Base-by-base conservation (phyloP, 768 basidiomycete species). In the Leccinum subtestaceum region DNA sequence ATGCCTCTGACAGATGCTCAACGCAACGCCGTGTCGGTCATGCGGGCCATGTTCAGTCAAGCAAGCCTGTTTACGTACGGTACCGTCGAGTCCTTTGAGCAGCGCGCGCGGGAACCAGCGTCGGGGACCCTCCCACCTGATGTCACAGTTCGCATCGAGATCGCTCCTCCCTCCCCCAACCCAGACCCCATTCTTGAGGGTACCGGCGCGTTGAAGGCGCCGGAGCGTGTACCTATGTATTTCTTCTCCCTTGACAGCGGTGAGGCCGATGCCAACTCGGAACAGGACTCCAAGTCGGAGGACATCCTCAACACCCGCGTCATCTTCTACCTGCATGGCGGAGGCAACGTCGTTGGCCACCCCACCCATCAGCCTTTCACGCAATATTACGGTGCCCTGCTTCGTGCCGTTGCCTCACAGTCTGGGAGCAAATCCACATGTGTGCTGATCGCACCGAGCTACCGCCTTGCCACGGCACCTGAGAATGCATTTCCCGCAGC, bases 271-370 rank as follows among this genome's bases (percentile, higher is more conserved):
- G n/a, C 19, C 12, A 34, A 19, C 1, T 52, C 51, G 7, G 32
- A 21, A 7, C 31, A 17, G 7, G 51, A 32, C 19, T 15, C 40
- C 7, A 9, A 40, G 40, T 40, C 32, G 7, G 34, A 36, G 5
- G 36, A 58, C 0, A 38, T 23, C 3, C 31, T 52, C 0, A 36
- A 68, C 17, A 59, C 58, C 11, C 59, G 25, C n/a, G 62, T 68
- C 53, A 55, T 72, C 38, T 61, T 71, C 53, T 63, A 58, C 46
- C 48, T 70, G 21, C 69, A 72, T 15, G 68, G 70, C 4, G 69
- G 69, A 13, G 69, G 54, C 1, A 59, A 65, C 21, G 2, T 67
- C 51, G 0, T 12, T 5, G 69, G 71, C 0, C 67, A 67, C 38
- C 71, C 71, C 47, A 58, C 63, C 2, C 2, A 53, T 0, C 7